These are phyloP conservation scores for Emydomyces testavorans DNA, from an alignment of 2,329 filamentous ascomycete genomes.

Conservation along the genomic window DNA sequence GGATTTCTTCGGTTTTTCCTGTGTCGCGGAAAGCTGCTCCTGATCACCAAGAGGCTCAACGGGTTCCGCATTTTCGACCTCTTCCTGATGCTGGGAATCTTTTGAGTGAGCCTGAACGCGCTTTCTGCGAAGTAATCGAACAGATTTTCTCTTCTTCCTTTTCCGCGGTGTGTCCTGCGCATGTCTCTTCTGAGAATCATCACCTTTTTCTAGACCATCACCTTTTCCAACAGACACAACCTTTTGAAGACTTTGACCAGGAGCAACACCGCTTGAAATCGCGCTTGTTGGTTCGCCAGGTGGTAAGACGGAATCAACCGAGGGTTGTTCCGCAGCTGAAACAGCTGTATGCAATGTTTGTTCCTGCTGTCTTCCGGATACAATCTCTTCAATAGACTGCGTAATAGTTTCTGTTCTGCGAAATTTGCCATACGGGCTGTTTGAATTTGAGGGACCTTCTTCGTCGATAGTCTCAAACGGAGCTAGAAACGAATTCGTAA, in stretches of 20 bases:
- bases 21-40: not conserved
- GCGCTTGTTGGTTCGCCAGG: not conserved
- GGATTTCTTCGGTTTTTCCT: not conserved
- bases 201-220: not conserved
- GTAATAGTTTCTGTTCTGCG: not conserved
- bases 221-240: not conserved
- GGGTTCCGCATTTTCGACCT: not conserved
- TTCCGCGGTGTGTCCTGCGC: not conserved
- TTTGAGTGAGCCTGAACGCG: not conserved
- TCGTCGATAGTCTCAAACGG: conserved; percentile 9
- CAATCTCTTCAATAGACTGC: not conserved
- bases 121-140: conserved; percentile 11
- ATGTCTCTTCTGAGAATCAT: not conserved
- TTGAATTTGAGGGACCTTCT: conserved; percentile 14
- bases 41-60: not conserved
- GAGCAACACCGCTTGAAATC: not conserved
- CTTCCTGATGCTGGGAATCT: not conserved
- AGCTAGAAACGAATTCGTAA: not conserved
- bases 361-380: not conserved
- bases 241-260: not conserved
- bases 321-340: not conserved
- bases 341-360: not conserved
- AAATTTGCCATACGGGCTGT: not conserved
- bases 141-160: conserved; percentile 15
- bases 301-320: not conserved